Evolutionary conservation across 2,329 filamentous ascomycete genomes (phyloP), one percentile per base, ranked within the genome.

Genomic region (Monascus ruber): DNA sequence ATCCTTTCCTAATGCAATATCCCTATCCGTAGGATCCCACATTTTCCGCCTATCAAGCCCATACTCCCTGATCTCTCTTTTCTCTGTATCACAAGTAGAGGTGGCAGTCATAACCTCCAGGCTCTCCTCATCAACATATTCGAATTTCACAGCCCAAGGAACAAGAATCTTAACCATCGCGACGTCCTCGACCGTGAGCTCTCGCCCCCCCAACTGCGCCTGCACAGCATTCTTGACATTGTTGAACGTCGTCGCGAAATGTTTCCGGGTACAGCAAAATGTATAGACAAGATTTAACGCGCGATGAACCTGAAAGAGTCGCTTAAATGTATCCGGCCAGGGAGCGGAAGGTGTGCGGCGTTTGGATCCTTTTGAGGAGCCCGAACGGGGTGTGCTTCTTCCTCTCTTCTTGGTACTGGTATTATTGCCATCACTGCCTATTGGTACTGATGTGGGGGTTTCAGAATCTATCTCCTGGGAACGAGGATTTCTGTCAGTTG

Each of bases 281-380:
- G 91, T 96, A 52, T 86, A 94, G 1, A 96, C 86, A 1, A 96
- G 66, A 51, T 94, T 98, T 43, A 98, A 66, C 1, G 91, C 89
- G 44, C 79, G 76, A 58, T 96, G 84, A 0, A 81, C 83, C 57
- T 81, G 79, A 25, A 82, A 78, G 6, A 96, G 71, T 33, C 71
- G 68, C 41, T 77, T 81, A 59, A 96, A 85, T 34, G 74, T 69
- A 1, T 76, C 71, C 1, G 88, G 87, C 87, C 89, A 95, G 33
- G 74, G 72, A 37, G 73, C 66, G 1, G 69, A 46, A 7, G 53
- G 56, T 2, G 49, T 49, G 36, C 53, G 45, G 28, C 6, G 28
- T 6, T 10, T 29, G 28, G 28, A 10, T 29, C 10, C 10, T 6
- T 10, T 6, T 10, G 28, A 17, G 17, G 17, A 17, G 17, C 3